Percentiles rank a stretch among this genome's conserved stretches.
phyloP scores from a whole-genome alignment of 495 filamentous ascomycete species.

The Trichoderma reesei region DNA sequence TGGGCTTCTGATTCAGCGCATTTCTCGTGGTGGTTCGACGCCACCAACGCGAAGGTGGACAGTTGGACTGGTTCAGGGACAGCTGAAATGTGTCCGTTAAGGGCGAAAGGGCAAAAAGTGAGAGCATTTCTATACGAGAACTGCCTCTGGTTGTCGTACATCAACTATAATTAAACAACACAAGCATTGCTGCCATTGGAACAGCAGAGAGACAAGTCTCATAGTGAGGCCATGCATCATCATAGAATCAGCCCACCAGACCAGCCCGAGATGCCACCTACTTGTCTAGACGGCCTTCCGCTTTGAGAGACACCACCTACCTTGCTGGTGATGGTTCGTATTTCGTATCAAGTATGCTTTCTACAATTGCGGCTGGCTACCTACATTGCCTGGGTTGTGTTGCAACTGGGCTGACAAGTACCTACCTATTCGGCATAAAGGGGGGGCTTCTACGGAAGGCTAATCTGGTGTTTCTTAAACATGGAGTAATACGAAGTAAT shows the following conservation, averaged over 20 bases:
- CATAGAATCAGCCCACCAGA: slow-evolving; percentile 6
- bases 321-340: neutral
- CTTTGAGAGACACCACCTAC: neutral
- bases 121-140: no score
- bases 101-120: no score
- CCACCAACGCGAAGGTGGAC: neutral
- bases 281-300: neutral
- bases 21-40: neutral
- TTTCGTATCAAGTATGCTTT: neutral
- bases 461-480: no score
- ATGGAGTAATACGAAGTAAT: no score
- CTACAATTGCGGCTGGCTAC: no score
- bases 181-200: no score
- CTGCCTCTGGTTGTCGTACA: no score
- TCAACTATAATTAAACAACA: no score
- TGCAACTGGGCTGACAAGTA: no score
- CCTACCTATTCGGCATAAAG: no score
- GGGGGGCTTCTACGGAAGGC: no score
- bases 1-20: neutral
- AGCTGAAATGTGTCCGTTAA: neutral
- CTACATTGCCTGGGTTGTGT: no score
- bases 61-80: neutral
- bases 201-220: neutral
- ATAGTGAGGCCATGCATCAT: neutral
- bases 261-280: neutral